Evolutionary conservation across 2,329 filamentous ascomycete genomes (phyloP).

Genomic region (Fusarium sp.): DNA sequence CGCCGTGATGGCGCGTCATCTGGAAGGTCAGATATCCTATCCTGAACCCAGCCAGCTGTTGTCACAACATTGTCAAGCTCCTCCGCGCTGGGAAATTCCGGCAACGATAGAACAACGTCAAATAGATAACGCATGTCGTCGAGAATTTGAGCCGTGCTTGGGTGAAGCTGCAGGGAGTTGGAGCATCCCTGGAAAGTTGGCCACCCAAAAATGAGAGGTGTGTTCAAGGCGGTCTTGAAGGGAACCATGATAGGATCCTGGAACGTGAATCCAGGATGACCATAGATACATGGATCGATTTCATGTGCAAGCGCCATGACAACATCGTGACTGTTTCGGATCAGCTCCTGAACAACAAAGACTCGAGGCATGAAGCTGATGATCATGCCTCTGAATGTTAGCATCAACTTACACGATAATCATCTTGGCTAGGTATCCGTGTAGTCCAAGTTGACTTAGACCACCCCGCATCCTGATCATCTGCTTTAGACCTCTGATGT

Average conservation of each 20-base stretch:
- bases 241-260: constrained; percentile 52
- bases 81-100: constrained; percentile 48
- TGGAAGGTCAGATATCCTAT: constrained; percentile 52
- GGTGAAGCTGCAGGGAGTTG: constrained; percentile 58
- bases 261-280: constrained; percentile 56
- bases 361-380: background rate
- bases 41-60: constrained; percentile 55
- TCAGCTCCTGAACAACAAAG: constrained; percentile 20
- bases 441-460: constrained; percentile 58
- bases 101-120: constrained; percentile 55
- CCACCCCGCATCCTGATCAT: constrained; percentile 63
- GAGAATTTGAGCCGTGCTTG: constrained; percentile 60
- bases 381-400: background rate
- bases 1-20: constrained; percentile 39
- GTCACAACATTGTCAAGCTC: constrained; percentile 54
- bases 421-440: constrained; percentile 61
- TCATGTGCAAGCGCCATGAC: constrained; percentile 63
- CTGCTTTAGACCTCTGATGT: constrained; percentile 59
- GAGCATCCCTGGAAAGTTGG: constrained; percentile 57
- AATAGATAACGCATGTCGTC: constrained; percentile 64
- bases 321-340: constrained; percentile 55
- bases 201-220: constrained; percentile 58
- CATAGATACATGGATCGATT: constrained; percentile 55
- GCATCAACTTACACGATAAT: constrained; percentile 57
- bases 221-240: constrained; percentile 59